A percentile compares a stretch with the other conserved stretches of the same genome.
Conservation (phyloP, 2,329 filamentous ascomycete species). For the Periconia sp. region DNA sequence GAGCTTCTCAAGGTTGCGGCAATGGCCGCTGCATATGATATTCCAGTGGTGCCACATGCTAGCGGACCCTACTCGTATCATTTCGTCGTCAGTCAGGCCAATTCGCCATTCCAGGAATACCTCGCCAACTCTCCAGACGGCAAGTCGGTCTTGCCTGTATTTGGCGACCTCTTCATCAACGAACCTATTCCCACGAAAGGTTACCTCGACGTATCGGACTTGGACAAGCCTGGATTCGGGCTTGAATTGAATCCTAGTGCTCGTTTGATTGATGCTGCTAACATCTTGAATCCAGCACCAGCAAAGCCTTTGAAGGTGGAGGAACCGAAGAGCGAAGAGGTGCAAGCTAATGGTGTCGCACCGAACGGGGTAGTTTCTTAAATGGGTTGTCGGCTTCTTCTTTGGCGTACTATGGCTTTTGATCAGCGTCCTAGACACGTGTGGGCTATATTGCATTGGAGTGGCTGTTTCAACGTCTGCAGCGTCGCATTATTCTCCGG, state of each 20-base stretch:
- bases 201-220: slow-evolving; percentile 76
- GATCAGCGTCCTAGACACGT: not conserved
- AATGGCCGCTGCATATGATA: slow-evolving; percentile 90
- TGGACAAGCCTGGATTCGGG: slow-evolving; percentile 91
- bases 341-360: slow-evolving; percentile 17
- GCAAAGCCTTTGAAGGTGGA: slow-evolving; percentile 46
- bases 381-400: not conserved
- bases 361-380: slow-evolving; percentile 17
- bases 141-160: slow-evolving; percentile 87
- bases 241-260: slow-evolving; percentile 83
- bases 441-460: slow-evolving; percentile 15
- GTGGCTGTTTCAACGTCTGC: slow-evolving; percentile 5
- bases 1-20: slow-evolving; percentile 89
- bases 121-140: slow-evolving; percentile 92
- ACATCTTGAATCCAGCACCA: slow-evolving; percentile 72
- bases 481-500: slow-evolving; percentile 6
- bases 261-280: slow-evolving; percentile 76
- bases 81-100: slow-evolving; percentile 91
- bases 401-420: not conserved
- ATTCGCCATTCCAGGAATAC: slow-evolving; percentile 95
- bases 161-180: slow-evolving; percentile 87
- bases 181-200: slow-evolving; percentile 88
- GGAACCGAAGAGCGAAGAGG: slow-evolving; percentile 17
- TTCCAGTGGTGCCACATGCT: slow-evolving; percentile 93
- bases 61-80: slow-evolving; percentile 95